Percentiles rank a stretch among this genome's conserved stretches.
These are phyloP conservation scores for Phytophthora multivora DNA, from an alignment of 352 stramenopile genomes.

Conservation along the genomic window DNA sequence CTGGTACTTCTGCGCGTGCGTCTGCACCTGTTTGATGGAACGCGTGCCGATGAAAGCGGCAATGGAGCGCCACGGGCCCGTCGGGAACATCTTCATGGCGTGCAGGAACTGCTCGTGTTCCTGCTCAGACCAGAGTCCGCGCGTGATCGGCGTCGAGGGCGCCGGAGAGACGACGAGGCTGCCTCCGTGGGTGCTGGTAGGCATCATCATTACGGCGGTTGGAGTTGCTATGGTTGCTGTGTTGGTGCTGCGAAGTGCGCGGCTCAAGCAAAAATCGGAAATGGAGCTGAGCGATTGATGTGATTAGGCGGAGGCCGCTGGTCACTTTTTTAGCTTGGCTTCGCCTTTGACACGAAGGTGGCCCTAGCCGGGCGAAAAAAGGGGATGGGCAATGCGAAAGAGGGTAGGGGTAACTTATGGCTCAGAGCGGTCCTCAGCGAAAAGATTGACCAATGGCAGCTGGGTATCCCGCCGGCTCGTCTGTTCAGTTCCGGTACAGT, in stretches of 20 bases:
- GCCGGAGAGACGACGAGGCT: constrained; percentile 23
- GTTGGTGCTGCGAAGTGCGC: constrained; percentile 22
- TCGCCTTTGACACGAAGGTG: constrained; percentile 30
- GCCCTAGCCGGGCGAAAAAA: constrained; percentile 21
- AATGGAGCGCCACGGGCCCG: constrained; percentile 76
- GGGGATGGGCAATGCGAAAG: constrained; percentile 21
- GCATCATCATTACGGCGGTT: constrained; percentile 37
- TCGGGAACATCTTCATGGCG: constrained; percentile 81
- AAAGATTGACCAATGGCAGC: constrained; percentile 47
- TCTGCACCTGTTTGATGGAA: constrained; percentile 86
- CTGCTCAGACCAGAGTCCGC: constrained; percentile 72
- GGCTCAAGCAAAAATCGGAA: constrained; percentile 42
- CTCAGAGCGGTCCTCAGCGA: constrained; percentile 8
- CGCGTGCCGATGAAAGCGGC: constrained; percentile 76
- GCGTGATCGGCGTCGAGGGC: constrained; percentile 45
- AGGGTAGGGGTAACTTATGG: constrained; percentile 40
- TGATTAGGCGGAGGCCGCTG: constrained; percentile 27
- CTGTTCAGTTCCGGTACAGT: constrained; percentile 33
- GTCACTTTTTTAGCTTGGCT: constrained; percentile 36
- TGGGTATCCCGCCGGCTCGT: constrained; percentile 26
- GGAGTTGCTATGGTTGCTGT: constrained; percentile 20
- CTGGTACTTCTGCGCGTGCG: constrained; percentile 87
- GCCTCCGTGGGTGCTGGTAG: constrained; percentile 24
- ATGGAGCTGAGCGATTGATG: constrained; percentile 35
- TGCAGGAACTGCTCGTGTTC: constrained; percentile 87